Percentiles rank a stretch among this genome's conserved stretches.
These are phyloP conservation scores for Fusarium sp. DNA, from an alignment of 2,329 filamentous ascomycete species.

Conservation along the genomic window DNA sequence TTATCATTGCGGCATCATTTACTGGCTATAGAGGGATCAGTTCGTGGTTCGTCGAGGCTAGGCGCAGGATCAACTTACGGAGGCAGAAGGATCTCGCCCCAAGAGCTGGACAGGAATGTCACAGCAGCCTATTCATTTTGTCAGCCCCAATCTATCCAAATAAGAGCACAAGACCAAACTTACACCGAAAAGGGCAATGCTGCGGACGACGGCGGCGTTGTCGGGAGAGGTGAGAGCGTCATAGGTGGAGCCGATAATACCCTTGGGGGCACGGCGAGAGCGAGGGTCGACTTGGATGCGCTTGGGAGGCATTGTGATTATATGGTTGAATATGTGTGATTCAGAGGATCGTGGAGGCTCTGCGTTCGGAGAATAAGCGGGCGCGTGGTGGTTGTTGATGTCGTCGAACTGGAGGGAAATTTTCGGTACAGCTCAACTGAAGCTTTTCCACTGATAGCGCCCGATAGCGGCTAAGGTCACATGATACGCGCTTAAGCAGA, in stretches of 20 bases:
- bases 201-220: constrained; percentile 77
- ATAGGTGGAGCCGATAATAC: constrained; percentile 71
- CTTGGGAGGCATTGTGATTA: constrained; percentile 72
- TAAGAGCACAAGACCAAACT: constrained; percentile 49
- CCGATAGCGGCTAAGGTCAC: constrained; percentile 40
- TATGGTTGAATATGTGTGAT: neutral
- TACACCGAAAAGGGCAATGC: constrained; percentile 77
- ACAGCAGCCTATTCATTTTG: constrained; percentile 67
- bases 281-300: constrained; percentile 65
- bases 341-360: constrained; percentile 15
- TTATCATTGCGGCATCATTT: constrained; percentile 33
- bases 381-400: constrained; percentile 18
- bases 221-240: constrained; percentile 74
- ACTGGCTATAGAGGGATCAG: constrained; percentile 44
- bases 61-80: constrained; percentile 60
- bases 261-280: constrained; percentile 58
- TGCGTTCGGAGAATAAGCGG: constrained; percentile 11
- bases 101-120: constrained; percentile 75
- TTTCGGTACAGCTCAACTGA: constrained; percentile 40
- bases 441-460: constrained; percentile 37
- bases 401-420: constrained; percentile 44
- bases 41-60: neutral
- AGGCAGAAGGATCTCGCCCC: constrained; percentile 76
- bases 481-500: constrained; percentile 40
- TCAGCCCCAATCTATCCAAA: constrained; percentile 9